Conservation (phyloP, 805 yeast genomes). For the Yamadazyma insecticola region DNA sequence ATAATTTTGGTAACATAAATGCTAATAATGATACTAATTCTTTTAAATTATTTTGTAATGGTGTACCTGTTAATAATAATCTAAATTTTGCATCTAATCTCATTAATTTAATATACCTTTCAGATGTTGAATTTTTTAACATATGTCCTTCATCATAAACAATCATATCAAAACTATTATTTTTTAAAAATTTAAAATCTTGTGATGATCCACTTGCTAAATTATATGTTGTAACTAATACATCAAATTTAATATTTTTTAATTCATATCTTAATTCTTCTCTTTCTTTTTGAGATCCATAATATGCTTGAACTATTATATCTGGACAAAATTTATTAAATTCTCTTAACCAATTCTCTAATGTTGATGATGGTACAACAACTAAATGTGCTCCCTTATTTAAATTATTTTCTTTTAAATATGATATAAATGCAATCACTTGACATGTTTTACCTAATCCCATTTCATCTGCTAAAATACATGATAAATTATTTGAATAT, state of each 20-base stretch:
- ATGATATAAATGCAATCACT: constrained; percentile 87
- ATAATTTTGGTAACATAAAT: constrained; percentile 81
- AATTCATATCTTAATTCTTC: constrained; percentile 75
- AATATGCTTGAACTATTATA: constrained; percentile 83
- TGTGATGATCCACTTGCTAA: constrained; percentile 82
- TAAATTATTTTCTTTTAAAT: constrained; percentile 61
- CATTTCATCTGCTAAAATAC: constrained; percentile 98
- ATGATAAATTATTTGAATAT: constrained; percentile 74
- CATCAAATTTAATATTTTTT: constrained; percentile 63
- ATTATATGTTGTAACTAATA: constrained; percentile 89
- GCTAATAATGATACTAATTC: constrained; percentile 88
- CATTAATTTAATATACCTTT: constrained; percentile 85
- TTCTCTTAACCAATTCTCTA: constrained; percentile 97
- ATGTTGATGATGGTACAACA: constrained; percentile 93
- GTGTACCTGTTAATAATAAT: constrained; percentile 90
- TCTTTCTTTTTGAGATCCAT: constrained; percentile 83
- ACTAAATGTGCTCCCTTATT: constrained; percentile 78
- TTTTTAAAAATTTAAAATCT: constrained; percentile 74
- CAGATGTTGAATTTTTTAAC: constrained; percentile 85
- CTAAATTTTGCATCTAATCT: constrained; percentile 79
- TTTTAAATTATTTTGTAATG: constrained; percentile 86
- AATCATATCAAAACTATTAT: constrained; percentile 75
- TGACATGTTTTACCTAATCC: constrained; percentile 97
- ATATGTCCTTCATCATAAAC: constrained; percentile 98
- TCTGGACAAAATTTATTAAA: constrained; percentile 84